A percentile compares a stretch with the other conserved stretches of the same genome.
phyloP scores from a whole-genome alignment of 768 basidiomycete species.

The Termitomyces sp. region DNA sequence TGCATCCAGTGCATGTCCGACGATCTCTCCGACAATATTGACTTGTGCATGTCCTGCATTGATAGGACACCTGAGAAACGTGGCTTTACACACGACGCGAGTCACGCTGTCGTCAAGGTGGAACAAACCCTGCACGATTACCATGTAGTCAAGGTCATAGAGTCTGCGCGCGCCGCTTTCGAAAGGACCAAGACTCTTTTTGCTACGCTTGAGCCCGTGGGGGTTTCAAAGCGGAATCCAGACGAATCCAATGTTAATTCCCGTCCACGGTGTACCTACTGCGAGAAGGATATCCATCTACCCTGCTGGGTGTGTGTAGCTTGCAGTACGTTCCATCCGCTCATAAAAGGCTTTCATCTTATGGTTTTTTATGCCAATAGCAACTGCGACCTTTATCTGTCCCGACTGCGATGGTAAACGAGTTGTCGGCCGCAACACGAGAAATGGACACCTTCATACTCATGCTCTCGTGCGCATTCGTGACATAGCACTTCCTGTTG shows the following conservation, averaged over 20 bases:
- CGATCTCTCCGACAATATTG: constrained; percentile 29
- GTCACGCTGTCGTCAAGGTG: constrained; percentile 28
- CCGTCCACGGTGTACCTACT: constrained; percentile 11
- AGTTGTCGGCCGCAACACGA: neutral
- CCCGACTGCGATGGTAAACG: constrained; percentile 24
- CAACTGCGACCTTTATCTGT: constrained; percentile 29
- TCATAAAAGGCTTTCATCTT: neutral
- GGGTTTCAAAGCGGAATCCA: neutral
- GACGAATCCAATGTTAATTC: neutral
- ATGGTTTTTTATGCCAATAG: constrained; percentile 10
- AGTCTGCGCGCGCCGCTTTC: constrained; percentile 20
- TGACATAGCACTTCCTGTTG: constrained; percentile 16
- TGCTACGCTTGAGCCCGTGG: constrained; percentile 18
- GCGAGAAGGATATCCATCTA: constrained; percentile 12
- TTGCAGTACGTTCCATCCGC: constrained; percentile 10
- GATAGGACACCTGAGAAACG: constrained; percentile 24
- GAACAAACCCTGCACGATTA: constrained; percentile 29
- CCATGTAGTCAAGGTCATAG: constrained; percentile 22
- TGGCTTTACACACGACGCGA: constrained; percentile 26
- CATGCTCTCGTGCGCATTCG: constrained; percentile 28
- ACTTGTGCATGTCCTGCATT: constrained; percentile 27
- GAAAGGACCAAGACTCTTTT: constrained; percentile 24
- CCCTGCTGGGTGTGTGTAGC: constrained; percentile 20
- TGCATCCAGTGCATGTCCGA: constrained; percentile 31
- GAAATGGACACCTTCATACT: constrained; percentile 8